phyloP scores from a whole-genome alignment of 768 basidiomycete genomes.

The Leccinum pellstonianum region DNA sequence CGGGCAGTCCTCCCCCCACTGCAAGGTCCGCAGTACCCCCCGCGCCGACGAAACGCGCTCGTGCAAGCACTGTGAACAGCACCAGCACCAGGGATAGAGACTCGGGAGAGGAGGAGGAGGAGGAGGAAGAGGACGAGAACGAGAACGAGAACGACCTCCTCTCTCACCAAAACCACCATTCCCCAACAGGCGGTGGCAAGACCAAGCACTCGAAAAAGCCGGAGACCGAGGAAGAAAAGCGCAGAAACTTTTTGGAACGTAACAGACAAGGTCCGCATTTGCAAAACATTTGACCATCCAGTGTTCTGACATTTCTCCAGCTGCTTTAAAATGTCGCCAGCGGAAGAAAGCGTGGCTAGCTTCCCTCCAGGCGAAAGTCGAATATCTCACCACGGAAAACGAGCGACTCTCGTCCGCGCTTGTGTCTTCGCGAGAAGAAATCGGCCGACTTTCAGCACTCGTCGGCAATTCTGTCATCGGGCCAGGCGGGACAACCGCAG shows the following conservation, averaged over 20 bases:
- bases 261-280: slow-evolving; percentile 82
- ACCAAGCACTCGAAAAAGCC: slow-evolving; percentile 59
- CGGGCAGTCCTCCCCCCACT: slow-evolving; percentile 34
- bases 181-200: slow-evolving; percentile 17
- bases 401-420: slow-evolving; percentile 88
- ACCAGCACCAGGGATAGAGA: slow-evolving; percentile 37
- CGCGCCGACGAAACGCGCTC: slow-evolving; percentile 36
- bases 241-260: slow-evolving; percentile 93
- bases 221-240: slow-evolving; percentile 98
- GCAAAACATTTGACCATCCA: neutral
- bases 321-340: slow-evolving; percentile 97
- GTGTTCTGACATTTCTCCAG: slow-evolving; percentile 40
- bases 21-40: slow-evolving; percentile 27
- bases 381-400: slow-evolving; percentile 90
- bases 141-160: slow-evolving; percentile 37
- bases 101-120: slow-evolving; percentile 35
- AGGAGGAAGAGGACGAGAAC: slow-evolving; percentile 42
- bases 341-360: slow-evolving; percentile 98
- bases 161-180: slow-evolving; percentile 21
- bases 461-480: slow-evolving; percentile 66
- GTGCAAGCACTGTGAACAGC: slow-evolving; percentile 36
- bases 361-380: slow-evolving; percentile 90
- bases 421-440: slow-evolving; percentile 87
- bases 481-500: slow-evolving; percentile 31
- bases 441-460: slow-evolving; percentile 74